phyloP scores from a whole-genome alignment of 1,284 basidiomycete genomes.

The Melampsora americana region DNA sequence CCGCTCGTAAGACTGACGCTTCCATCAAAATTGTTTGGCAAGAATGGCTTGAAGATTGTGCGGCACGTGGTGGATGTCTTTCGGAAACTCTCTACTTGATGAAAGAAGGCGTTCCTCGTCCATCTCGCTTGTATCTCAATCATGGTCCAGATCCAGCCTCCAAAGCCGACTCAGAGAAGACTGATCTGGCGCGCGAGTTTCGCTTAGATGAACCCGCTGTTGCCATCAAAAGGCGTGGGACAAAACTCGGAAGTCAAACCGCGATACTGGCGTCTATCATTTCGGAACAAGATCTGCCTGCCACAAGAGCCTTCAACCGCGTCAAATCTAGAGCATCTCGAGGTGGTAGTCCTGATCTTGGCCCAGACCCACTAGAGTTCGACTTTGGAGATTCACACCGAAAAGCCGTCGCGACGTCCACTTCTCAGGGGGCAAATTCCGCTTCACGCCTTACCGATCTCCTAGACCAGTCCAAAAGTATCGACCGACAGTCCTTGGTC shows the following conservation, averaged over 20 bases:
- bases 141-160: neutral
- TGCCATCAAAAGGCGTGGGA: neutral
- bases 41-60: slow-evolving; percentile 41
- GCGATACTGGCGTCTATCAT: slow-evolving; percentile 43
- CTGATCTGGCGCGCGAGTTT: neutral
- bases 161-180: slow-evolving; percentile 7
- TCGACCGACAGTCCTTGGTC: slow-evolving; percentile 21
- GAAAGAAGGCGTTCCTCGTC: slow-evolving; percentile 24
- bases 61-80: slow-evolving; percentile 28
- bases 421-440: neutral
- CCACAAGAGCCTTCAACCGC: neutral
- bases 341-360: neutral
- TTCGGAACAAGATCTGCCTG: slow-evolving; percentile 30
- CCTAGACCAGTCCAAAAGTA: slow-evolving; percentile 15
- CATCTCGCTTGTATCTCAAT: slow-evolving; percentile 20
- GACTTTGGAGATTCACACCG: neutral
- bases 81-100: slow-evolving; percentile 32
- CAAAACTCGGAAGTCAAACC: slow-evolving; percentile 13
- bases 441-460: slow-evolving; percentile 3
- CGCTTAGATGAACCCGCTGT: slow-evolving; percentile 8
- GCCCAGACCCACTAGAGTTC: neutral
- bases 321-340: neutral
- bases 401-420: neutral
- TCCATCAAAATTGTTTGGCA: slow-evolving; percentile 41
- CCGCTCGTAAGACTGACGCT: slow-evolving; percentile 20